Evolutionary conservation across 2,329 filamentous ascomycete species (phyloP).

Genomic region (Arthrobotrys sinensis): DNA sequence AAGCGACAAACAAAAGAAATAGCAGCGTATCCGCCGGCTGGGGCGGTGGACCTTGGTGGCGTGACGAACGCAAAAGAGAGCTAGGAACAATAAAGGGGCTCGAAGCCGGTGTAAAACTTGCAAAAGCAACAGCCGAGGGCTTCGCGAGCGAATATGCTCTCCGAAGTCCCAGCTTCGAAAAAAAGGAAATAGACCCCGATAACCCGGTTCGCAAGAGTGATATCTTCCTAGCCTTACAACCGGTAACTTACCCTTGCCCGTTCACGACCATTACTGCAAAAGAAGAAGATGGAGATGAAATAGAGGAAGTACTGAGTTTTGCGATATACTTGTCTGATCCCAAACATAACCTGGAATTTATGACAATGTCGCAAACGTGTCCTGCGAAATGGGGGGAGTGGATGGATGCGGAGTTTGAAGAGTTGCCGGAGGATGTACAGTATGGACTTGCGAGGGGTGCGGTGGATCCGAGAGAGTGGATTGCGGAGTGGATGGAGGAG

Average conservation of each 20-base stretch:
- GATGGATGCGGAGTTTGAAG: slow-evolving; percentile 79
- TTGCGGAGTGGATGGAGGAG: slow-evolving; percentile 97
- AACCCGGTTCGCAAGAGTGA: slow-evolving; percentile 95
- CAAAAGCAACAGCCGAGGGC: slow-evolving; percentile 87
- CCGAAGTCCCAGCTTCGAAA: slow-evolving; percentile 68
- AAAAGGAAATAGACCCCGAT: slow-evolving; percentile 68
- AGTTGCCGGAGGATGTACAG: slow-evolving; percentile 85
- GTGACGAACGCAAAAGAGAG: slow-evolving; percentile 77
- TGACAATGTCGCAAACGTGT: slow-evolving; percentile 84
- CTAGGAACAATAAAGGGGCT: slow-evolving; percentile 85
- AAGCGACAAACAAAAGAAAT: slow-evolving; percentile 78
- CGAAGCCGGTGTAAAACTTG: slow-evolving; percentile 90
- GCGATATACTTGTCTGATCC: slow-evolving; percentile 88
- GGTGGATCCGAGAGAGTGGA: slow-evolving; percentile 96
- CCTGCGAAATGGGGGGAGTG: slow-evolving; percentile 90
- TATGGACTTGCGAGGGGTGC: slow-evolving; percentile 82
- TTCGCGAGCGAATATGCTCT: slow-evolving; percentile 87
- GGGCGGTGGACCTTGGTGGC: slow-evolving; percentile 98
- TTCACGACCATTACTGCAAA: slow-evolving; percentile 76
- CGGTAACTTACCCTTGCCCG: slow-evolving; percentile 75
- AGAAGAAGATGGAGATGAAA: slow-evolving; percentile 71
- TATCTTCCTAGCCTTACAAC: slow-evolving; percentile 95
- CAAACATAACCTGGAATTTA: slow-evolving; percentile 90
- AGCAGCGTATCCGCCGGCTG: slow-evolving; percentile 76
- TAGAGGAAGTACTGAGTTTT: slow-evolving; percentile 79